A percentile compares a stretch with the other conserved stretches of the same genome.
Evolutionary conservation across 2,329 filamentous ascomycete species (phyloP).

Genomic region (Cladosporium sp.): DNA sequence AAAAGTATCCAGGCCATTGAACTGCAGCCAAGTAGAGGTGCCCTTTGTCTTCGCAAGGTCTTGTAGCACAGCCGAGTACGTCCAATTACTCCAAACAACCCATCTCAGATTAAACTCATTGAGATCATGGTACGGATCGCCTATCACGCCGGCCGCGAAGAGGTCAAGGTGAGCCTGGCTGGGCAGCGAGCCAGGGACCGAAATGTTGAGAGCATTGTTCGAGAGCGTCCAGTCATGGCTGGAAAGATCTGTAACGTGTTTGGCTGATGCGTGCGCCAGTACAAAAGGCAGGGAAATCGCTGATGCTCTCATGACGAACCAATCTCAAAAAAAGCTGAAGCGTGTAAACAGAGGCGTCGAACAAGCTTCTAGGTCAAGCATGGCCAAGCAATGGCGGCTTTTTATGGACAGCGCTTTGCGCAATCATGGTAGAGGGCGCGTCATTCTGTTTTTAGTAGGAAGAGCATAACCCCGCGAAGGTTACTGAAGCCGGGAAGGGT

Average conservation of each 20-base stretch:
- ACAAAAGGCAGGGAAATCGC: not conserved
- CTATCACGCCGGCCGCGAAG: constrained; percentile 49
- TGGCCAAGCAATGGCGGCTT: not conserved
- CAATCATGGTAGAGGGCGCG: too few species aligned
- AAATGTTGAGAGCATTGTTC: constrained; percentile 46
- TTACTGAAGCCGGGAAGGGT: too few species aligned
- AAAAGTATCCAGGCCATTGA: constrained; percentile 61
- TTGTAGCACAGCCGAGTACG: constrained; percentile 50
- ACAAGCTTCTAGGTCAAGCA: not conserved
- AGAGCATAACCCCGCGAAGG: too few species aligned
- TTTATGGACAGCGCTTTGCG: not conserved
- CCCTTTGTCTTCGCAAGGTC: constrained; percentile 38
- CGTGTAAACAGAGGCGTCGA: too few species aligned
- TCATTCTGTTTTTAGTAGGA: too few species aligned
- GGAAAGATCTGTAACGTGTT: not conserved
- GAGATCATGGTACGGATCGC: constrained; percentile 51
- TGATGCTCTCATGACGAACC: not conserved
- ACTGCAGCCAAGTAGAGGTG: constrained; percentile 48
- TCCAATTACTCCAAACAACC: constrained; percentile 59
- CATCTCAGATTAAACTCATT: constrained; percentile 60
- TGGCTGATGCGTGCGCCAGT: not conserved
- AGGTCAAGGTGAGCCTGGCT: constrained; percentile 60
- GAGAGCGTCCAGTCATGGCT: constrained; percentile 25
- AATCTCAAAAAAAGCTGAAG: not conserved
- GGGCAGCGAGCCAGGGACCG: constrained; percentile 52